phyloP scores from a whole-genome alignment of 2,329 filamentous ascomycete species.

The Chalara sp. region DNA sequence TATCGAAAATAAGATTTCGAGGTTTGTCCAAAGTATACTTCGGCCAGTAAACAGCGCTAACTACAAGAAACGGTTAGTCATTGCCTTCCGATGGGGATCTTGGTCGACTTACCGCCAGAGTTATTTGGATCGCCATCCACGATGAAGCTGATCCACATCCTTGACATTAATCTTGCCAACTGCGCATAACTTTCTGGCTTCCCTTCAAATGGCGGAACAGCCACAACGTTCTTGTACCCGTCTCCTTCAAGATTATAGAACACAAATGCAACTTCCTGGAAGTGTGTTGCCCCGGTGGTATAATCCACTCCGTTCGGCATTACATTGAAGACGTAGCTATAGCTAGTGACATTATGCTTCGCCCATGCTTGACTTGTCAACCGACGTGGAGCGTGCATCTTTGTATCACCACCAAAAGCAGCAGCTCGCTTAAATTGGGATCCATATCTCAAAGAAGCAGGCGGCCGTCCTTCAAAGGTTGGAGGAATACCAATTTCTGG shows the following conservation, averaged over 20 bases:
- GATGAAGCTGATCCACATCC: slow-evolving; percentile 20
- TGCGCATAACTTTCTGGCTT: slow-evolving; percentile 9
- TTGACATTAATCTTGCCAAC: slow-evolving; percentile 16
- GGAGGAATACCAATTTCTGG: slow-evolving; percentile 41
- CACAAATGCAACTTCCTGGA: slow-evolving; percentile 35
- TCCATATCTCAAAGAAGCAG: no score
- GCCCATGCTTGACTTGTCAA: slow-evolving; percentile 46
- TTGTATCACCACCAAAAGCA: slow-evolving; percentile 47
- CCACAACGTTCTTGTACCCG: slow-evolving; percentile 14
- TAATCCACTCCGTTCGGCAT: slow-evolving; percentile 36
- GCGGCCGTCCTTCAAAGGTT: neutral
- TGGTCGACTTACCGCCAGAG: slow-evolving; percentile 8
- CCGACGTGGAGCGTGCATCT: slow-evolving; percentile 49
- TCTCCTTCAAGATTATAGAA: slow-evolving; percentile 25
- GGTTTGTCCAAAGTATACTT: slow-evolving; percentile 33
- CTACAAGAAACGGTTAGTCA: neutral
- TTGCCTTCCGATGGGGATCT: neutral
- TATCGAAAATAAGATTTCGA: slow-evolving; percentile 39
- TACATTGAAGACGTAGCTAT: slow-evolving; percentile 57
- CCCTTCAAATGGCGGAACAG: slow-evolving; percentile 12
- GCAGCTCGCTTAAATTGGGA: slow-evolving; percentile 24
- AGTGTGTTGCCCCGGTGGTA: slow-evolving; percentile 43
- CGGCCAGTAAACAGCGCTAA: slow-evolving; percentile 31
- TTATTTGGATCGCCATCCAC: slow-evolving; percentile 16
- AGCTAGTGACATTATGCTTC: slow-evolving; percentile 40